Base-by-base conservation (phyloP, 352 stramenopile species). In the Pythium phragmiticola region DNA sequence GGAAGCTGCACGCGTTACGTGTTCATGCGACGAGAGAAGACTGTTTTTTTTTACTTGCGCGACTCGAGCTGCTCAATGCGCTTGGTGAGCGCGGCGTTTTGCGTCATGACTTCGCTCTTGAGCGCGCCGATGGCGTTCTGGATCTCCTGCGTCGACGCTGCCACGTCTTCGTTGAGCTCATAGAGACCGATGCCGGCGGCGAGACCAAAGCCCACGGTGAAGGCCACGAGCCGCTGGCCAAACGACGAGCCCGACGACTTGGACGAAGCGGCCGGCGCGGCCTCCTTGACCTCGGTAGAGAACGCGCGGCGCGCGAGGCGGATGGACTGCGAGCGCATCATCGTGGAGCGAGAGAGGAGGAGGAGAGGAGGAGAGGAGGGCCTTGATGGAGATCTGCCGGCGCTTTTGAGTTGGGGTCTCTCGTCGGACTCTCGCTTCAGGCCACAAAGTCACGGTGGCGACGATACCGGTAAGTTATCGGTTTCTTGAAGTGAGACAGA, bases 21-120 rank as follows among this genome's bases (percentile, higher is more conserved):
- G 46, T 33, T 52, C 11, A 34, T 33, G 46, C 46, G 26, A n/a
- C 9, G 46, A 34, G 41, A 57, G 17, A 39, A 39, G 34, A 13
- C 7, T 39, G 34, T 1, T 39, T 39, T 39, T 39, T 6, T 39
- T 60, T 83, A 84, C 69, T 89, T 65, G 66, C 68, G 73, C 76
- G 88, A 87, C 76, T 92, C 84, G 28, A 90, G 75, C 57, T 83
- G 76, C 57, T 89, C 82, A 53, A 91, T 79, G 54, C 84, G 76
- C 79, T 90, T 90, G 43, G 60, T 66, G n/a, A 92, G 78, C 60
- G 76, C 73, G 12, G 65, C 72, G 66, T 92, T 90, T 69, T 90
- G 78, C 65, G 76, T 75, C 42, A 89, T 65, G 50, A 90, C 76
- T 49, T 90, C 80, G 58, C 68, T 77, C 81, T 87, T 92, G 66